These are phyloP conservation scores for Hypoxylon perforatum DNA, from an alignment of 495 filamentous ascomycete genomes.

Conservation along the genomic window DNA sequence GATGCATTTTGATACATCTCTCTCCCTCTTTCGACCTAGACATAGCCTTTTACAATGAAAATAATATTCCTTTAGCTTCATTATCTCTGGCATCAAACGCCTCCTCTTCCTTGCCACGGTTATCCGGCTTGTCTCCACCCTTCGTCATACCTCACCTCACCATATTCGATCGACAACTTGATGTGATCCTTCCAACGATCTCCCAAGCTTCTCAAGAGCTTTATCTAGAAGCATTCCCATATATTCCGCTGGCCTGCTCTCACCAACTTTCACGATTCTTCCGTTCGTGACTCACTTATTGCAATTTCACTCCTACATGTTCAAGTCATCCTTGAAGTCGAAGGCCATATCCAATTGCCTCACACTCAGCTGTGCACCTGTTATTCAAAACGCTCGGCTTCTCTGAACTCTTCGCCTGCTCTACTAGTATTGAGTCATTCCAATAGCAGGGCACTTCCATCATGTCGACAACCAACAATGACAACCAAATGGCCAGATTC, in stretches of 20 bases:
- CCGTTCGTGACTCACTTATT: conserved; percentile 50
- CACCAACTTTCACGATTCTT: conserved; percentile 51
- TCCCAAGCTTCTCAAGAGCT: conserved; percentile 38
- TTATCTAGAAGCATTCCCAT: conserved; percentile 41
- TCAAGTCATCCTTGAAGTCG: conserved; percentile 35
- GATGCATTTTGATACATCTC: conserved; percentile 5
- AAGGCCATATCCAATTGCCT: conserved; percentile 23
- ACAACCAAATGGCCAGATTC: conserved; percentile 67
- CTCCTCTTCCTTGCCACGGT: conserved; percentile 25
- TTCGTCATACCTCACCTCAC: conserved; percentile 42
- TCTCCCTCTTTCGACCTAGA: conserved; percentile 39
- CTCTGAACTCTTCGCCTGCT: conserved; percentile 10
- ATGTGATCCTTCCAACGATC: conserved; percentile 45
- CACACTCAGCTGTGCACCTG: conserved; percentile 43
- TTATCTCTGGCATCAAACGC: conserved; percentile 42
- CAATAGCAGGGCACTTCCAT: conserved; percentile 20
- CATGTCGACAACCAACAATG: conserved; percentile 62
- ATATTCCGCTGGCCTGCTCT: conserved; percentile 50
- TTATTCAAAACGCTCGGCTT: conserved; percentile 40
- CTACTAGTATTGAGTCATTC: conserved; percentile 13
- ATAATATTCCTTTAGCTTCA: conserved; percentile 31
- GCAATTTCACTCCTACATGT: conserved; percentile 41
- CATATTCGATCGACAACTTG: conserved; percentile 35
- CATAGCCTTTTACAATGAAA: conserved; percentile 30
- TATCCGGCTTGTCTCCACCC: conserved; percentile 34